These are phyloP conservation scores for Rhizopus delemar DNA, from an alignment of 371 early-diverging fungal genomes.

Conservation along the genomic window DNA sequence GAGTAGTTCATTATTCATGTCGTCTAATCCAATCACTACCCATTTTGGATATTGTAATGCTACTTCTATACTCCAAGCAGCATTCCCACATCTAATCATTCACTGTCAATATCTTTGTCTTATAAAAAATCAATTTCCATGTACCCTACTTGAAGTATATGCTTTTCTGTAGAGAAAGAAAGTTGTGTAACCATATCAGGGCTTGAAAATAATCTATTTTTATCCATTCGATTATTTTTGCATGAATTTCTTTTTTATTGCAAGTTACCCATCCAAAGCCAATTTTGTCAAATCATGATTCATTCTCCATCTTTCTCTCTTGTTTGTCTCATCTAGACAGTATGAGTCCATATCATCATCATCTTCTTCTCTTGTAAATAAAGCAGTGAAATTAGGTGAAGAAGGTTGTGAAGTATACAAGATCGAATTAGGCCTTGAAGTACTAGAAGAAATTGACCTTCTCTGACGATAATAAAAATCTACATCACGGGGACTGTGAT, in stretches of 20 bases:
- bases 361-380: conserved; percentile 19
- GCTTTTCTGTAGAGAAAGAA: conserved; percentile 24
- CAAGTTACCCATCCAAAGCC: conserved; percentile 43
- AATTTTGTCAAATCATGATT: conserved; percentile 42
- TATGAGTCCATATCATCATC: conserved; percentile 28
- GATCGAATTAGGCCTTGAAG: not conserved
- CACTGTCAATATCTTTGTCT: not conserved
- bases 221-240: conserved; percentile 11
- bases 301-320: conserved; percentile 34
- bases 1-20: conserved; percentile 16
- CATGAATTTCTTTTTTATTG: too few species aligned
- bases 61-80: conserved; percentile 40
- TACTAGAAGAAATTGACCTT: not conserved
- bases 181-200: conserved; percentile 29
- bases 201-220: conserved; percentile 32
- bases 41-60: conserved; percentile 36
- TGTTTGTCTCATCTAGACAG: conserved; percentile 18
- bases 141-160: conserved; percentile 47
- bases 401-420: conserved; percentile 6
- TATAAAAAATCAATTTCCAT: conserved; percentile 3
- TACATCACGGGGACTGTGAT: conserved; percentile 8
- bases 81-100: conserved; percentile 40
- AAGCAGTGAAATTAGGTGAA: conserved; percentile 33
- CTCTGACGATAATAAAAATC: conserved; percentile 1
- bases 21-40: conserved; percentile 42